A percentile compares a stretch with the other conserved stretches of the same genome.
phyloP scores from a whole-genome alignment of 257 asterid species.

The Solanum acaule region DNA sequence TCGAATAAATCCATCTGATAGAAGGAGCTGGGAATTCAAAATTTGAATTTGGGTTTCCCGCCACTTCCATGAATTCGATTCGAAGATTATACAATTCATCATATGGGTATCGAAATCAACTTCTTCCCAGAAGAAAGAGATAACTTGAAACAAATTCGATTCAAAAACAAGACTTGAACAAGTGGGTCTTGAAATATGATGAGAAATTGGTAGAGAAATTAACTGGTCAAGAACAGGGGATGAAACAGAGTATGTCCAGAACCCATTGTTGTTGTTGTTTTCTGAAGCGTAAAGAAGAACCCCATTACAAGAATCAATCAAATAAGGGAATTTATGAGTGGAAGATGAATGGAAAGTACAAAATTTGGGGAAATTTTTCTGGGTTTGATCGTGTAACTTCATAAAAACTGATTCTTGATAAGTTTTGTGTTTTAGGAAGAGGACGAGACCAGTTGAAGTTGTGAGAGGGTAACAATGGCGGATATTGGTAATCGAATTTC shows the following conservation, averaged over 20 bases:
- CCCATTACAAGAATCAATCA: slow-evolving; percentile 11
- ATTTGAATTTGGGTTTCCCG: neutral
- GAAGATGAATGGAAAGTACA: neutral
- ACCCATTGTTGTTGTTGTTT: neutral
- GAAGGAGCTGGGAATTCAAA: neutral
- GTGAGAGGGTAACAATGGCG: slow-evolving; percentile 5
- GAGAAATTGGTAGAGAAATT: neutral
- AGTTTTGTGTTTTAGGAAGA: neutral
- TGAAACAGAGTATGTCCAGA: neutral
- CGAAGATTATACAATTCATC: slow-evolving; percentile 1
- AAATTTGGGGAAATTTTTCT: neutral
- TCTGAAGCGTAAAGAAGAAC: slow-evolving; percentile 5
- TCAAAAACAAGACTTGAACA: slow-evolving; percentile 4
- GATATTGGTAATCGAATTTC: slow-evolving; percentile 1
- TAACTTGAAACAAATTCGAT: neutral
- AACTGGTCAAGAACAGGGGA: neutral
- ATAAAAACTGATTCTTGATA: neutral
- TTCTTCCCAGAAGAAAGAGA: slow-evolving; percentile 8
- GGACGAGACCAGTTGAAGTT: neutral
- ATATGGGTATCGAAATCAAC: neutral
- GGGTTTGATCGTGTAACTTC: neutral
- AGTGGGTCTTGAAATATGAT: neutral
- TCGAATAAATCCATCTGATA: neutral
- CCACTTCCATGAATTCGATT: slow-evolving; percentile 13
- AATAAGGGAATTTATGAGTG: neutral